Base-by-base conservation (phyloP, 1,139 yeast genomes). In the Candida sanyaensis region DNA sequence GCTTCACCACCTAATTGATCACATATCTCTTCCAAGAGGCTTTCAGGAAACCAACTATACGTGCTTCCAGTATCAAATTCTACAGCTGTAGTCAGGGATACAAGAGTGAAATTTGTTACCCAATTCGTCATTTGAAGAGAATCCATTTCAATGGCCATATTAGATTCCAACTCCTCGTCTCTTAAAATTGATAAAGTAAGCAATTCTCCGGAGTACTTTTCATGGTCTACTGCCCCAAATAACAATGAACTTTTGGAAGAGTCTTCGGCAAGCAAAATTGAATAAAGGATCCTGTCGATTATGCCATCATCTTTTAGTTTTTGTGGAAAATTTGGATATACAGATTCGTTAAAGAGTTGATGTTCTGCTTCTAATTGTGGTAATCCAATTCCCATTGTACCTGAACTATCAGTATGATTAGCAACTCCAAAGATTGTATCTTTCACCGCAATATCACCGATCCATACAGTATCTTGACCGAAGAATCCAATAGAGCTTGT, bases 141-240 rank as follows among this genome's bases (percentile, higher is more conserved):
- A 26, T 26, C 28, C 9, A 26, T 3, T 6, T 26, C 9, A 26
- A 26, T 4, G 4, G 28, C 3, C 28, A 26, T 26, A 4, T 2
- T 6, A 3, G 21, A 17, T 17, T 26, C 28, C 6, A 8, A 26
- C 28, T 26, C 28, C 3, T 8, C 28, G 9, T 26, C 28, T 6
- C 9, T 26, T 4, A 26, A 26, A 3, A 26, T 8, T 2, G 28
- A 26, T 6, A 26, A 26, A 1, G 68, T 62, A 37, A 53, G 54
- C 53, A 81, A 68, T 6, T 66, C 57, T 0, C 86, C 87, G 0
- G 64, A 43, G 59, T 72, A 80, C 59, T 79, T 80, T 32, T 77
- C 68, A 42, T 69, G 66, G 61, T 83, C 87, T 10, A 81, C 67
- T 5, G 83, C 88, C 7, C 88, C 88, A 60, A 83, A 80, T 45